Percentiles rank a stretch among this genome's conserved stretches.
Conservation (phyloP, 495 filamentous ascomycete genomes). For the Neurospora sp. region DNA sequence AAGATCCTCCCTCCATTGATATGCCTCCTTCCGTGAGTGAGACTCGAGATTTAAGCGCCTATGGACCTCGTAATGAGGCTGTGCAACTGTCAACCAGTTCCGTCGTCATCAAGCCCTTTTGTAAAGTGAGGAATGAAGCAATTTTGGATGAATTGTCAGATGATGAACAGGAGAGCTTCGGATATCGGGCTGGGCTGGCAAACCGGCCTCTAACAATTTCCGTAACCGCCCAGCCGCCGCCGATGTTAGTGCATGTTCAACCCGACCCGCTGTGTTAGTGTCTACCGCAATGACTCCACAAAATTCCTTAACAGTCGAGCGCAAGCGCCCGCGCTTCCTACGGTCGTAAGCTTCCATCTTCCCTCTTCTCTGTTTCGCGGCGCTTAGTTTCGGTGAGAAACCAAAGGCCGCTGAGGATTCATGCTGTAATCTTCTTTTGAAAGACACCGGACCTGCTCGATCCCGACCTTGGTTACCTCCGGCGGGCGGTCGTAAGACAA, state of each 20-base stretch:
- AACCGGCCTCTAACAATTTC: slow-evolving; percentile 17
- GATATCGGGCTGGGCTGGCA: slow-evolving; percentile 9
- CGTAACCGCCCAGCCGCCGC: slow-evolving; percentile 10
- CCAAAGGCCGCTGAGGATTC: neutral
- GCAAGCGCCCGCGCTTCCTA: slow-evolving; percentile 7
- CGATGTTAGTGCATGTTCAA: slow-evolving; percentile 1
- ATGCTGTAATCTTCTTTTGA: neutral
- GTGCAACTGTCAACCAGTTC: neutral
- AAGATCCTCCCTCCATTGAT: neutral
- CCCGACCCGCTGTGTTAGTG: slow-evolving; percentile 1
- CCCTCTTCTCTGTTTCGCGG: neutral
- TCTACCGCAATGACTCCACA: neutral
- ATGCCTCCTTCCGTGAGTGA: neutral
- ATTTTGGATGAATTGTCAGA: neutral
- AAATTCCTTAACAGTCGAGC: neutral
- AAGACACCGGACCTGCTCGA: slow-evolving; percentile 4
- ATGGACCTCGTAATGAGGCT: neutral
- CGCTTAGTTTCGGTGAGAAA: neutral
- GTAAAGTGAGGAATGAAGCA: neutral
- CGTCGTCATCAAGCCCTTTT: neutral
- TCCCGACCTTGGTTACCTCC: slow-evolving; percentile 2
- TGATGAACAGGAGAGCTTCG: neutral
- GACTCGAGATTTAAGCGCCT: neutral
- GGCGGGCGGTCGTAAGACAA: slow-evolving; percentile 12
- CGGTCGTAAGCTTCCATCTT: neutral